A percentile compares a stretch with the other conserved stretches of the same genome.
Conservation (phyloP, 1,284 basidiomycete species). For the Ganoderma resinaceum region DNA sequence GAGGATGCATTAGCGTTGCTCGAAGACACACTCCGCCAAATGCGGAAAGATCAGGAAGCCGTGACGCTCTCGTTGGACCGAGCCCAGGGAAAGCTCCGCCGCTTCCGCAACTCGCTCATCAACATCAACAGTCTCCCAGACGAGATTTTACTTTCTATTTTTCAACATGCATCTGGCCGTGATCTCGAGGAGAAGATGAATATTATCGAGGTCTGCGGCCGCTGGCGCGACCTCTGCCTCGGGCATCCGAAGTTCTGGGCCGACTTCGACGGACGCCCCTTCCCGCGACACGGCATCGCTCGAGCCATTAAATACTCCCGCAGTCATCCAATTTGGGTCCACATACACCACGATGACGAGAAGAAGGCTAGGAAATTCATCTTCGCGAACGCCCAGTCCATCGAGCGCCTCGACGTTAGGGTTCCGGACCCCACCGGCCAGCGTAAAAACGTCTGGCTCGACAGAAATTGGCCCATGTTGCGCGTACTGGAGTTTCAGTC, state of each 20-base stretch:
- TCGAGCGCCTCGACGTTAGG: neutral
- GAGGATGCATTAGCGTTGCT: neutral
- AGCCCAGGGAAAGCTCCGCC: constrained; percentile 1
- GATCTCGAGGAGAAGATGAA: constrained; percentile 2
- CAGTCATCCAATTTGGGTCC: neutral
- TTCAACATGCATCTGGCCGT: neutral
- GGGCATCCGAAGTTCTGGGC: neutral
- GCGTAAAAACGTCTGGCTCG: constrained; percentile 5
- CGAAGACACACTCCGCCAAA: neutral
- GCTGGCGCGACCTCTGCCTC: constrained; percentile 7
- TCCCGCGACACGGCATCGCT: neutral
- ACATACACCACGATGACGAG: neutral
- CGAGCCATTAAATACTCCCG: constrained; percentile 3
- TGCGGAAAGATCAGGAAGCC: neutral
- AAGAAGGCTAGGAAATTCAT: neutral
- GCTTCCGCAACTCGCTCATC: constrained; percentile 4
- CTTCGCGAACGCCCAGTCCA: neutral
- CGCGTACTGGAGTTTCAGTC: neutral
- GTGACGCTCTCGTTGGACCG: neutral
- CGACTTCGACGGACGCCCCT: neutral
- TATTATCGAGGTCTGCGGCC: neutral
- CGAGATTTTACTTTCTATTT: constrained; percentile 2
- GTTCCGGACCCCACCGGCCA: neutral
- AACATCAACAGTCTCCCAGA: constrained; percentile 7
- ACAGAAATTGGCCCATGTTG: neutral